Evolutionary conservation across 1,284 basidiomycete species (phyloP).

Genomic region (Trametes polyzona): DNA sequence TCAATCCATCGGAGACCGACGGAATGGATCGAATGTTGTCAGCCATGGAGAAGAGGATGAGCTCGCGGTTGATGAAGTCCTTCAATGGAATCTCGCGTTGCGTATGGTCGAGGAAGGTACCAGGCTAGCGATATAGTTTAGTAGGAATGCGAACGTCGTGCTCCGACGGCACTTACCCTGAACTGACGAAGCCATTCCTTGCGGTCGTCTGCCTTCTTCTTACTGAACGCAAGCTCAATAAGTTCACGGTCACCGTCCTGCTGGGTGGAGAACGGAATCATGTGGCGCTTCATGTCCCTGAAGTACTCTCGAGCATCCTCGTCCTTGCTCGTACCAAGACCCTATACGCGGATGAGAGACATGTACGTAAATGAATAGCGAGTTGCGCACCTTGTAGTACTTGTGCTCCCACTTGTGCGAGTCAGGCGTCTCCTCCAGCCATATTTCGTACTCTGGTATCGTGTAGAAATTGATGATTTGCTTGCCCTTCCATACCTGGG

Average conservation of each 20-base stretch:
- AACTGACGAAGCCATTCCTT: constrained; percentile 98
- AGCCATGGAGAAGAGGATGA: constrained; percentile 99
- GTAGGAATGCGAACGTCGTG: neutral
- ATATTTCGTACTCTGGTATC: constrained; percentile 95
- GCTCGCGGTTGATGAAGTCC: constrained; percentile 98
- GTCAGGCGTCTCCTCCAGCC: constrained; percentile 83
- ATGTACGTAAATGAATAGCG: neutral
- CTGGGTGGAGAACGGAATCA: constrained; percentile 88
- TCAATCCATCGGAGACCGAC: constrained; percentile 92
- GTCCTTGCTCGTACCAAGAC: constrained; percentile 93
- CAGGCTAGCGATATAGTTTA: constrained; percentile 61
- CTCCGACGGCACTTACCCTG: constrained; percentile 56
- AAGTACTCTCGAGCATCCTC: constrained; percentile 95
- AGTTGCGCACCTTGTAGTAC: constrained; percentile 86
- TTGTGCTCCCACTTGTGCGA: constrained; percentile 89
- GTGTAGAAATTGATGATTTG: constrained; percentile 93
- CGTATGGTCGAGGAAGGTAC: constrained; percentile 93
- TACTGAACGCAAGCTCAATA: constrained; percentile 99
- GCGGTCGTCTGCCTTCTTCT: constrained; percentile 98
- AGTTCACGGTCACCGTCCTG: constrained; percentile 86
- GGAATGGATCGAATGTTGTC: constrained; percentile 98
- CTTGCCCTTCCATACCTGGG: constrained; percentile 81
- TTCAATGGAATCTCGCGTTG: constrained; percentile 85
- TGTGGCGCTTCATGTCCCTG: constrained; percentile 89
- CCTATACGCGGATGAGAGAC: constrained; percentile 49